Conservation (phyloP, 306 rosid genomes). For the Trifolium fragiferum region DNA sequence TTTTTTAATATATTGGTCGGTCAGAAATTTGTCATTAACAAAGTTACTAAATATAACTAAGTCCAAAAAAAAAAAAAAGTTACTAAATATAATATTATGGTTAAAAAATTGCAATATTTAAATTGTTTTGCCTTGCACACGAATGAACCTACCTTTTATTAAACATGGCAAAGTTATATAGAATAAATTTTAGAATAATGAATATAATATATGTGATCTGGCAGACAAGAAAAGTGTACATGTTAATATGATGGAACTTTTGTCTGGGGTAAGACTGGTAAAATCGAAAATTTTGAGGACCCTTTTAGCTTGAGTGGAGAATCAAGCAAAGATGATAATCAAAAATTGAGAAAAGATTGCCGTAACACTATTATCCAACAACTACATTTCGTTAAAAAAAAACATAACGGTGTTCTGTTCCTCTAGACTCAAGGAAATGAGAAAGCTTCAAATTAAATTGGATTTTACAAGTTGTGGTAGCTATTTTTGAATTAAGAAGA, state of each 20-base stretch:
- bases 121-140: slow-evolving; percentile 43
- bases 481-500: too few relatives aligned
- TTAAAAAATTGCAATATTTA: not conserved
- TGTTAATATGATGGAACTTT: slow-evolving; percentile 50
- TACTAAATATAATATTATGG: too few relatives aligned
- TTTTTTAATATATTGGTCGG: too few relatives aligned
- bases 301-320: slow-evolving; percentile 38
- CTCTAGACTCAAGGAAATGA: not conserved
- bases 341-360: not conserved
- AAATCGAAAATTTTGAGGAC: slow-evolving; percentile 13
- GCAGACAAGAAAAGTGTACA: slow-evolving; percentile 59
- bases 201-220: slow-evolving; percentile 49
- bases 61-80: too few relatives aligned
- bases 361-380: not conserved
- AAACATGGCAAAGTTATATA: slow-evolving; percentile 29
- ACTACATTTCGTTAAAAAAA: too few relatives aligned
- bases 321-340: slow-evolving; percentile 12
- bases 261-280: slow-evolving; percentile 39
- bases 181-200: not conserved
- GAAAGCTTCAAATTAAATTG: not conserved
- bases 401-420: not conserved
- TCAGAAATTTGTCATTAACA: too few relatives aligned
- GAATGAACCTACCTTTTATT: slow-evolving; percentile 44
- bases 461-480: not conserved
- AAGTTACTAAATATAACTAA: too few relatives aligned